Base-by-base conservation (phyloP, 768 basidiomycete species). In the Tylopilus rubrobrunneus region DNA sequence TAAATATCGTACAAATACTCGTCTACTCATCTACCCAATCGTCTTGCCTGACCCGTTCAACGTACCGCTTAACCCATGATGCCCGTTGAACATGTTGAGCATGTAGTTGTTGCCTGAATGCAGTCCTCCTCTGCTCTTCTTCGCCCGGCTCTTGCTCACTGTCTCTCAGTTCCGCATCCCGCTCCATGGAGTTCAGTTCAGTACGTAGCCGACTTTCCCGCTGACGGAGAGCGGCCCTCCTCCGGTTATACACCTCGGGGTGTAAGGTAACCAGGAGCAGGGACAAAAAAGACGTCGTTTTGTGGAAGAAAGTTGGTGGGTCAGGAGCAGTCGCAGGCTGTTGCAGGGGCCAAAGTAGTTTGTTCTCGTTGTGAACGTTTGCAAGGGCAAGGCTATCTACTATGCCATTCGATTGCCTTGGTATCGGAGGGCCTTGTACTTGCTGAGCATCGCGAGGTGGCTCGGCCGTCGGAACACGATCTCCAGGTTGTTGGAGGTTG, bases 191-290 rank as follows among this genome's bases (percentile, higher is more conserved):
- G 56, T 78, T 80, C 55, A 80, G 81, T 67, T 89, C 87, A 29
- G 83, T 85, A 57, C 86, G 76, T 34, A 90, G 65, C 42, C 78
- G 76, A 8, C 85, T 83, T 71, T 90, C 88, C 48, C 88, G 71
- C 54, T 74, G 75, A 59, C 81, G 73, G 61, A 90, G 76, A 14
- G 76, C 78, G 21, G 65, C 70, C 46, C 87, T 73, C 61, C 88
- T 75, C 55, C 82, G 78, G 62, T 89, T 83, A 81, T 87, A 89
- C 39, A 87, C 74, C 37, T 86, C 87, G 5, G 88, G 88, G 64
- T 89, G 83, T 34, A 87, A 65, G 15, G 87, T 88, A 31, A 80
- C 71, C 28, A 83, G 34, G 40, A 89, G 70, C 33, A 90, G 69
- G 29, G 73, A 71, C 29, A 82, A 56, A 63, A 90, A 88, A 9